Conservation (phyloP, 1,139 yeast species). For the Kodamaea ohmeri region DNA sequence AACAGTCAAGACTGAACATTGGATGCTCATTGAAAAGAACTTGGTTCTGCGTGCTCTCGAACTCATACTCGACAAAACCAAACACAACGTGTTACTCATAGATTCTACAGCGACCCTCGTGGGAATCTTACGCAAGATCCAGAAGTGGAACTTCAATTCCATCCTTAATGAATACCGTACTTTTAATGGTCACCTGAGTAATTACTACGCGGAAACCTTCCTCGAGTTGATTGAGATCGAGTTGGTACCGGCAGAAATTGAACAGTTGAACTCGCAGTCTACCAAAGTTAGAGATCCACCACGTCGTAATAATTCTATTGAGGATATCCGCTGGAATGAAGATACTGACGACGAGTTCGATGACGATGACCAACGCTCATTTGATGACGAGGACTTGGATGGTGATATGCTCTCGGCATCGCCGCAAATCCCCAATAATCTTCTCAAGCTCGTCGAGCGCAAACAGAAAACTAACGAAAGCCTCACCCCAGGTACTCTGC, state of each 20-base stretch:
- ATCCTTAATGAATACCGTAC: slow-evolving; percentile 82
- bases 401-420: slow-evolving; percentile 58
- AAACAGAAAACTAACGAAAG: slow-evolving; percentile 28
- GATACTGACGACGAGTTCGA: slow-evolving; percentile 13
- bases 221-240: slow-evolving; percentile 67
- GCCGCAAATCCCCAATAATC: slow-evolving; percentile 64
- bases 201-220: slow-evolving; percentile 79
- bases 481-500: slow-evolving; percentile 37
- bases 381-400: slow-evolving; percentile 46
- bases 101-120: slow-evolving; percentile 80
- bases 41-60: slow-evolving; percentile 57
- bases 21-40: slow-evolving; percentile 69
- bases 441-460: slow-evolving; percentile 55
- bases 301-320: slow-evolving; percentile 12
- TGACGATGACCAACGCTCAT: slow-evolving; percentile 12
- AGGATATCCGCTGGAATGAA: slow-evolving; percentile 14
- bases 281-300: slow-evolving; percentile 11
- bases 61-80: slow-evolving; percentile 57
- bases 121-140: slow-evolving; percentile 76
- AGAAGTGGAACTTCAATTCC: slow-evolving; percentile 85
- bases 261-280: slow-evolving; percentile 25
- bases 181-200: slow-evolving; percentile 62
- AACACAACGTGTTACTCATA: slow-evolving; percentile 69
- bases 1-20: slow-evolving; percentile 48
- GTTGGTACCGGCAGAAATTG: slow-evolving; percentile 44